Conservation (phyloP, 1,139 yeast genomes). For the Pneumocystis murina region DNA sequence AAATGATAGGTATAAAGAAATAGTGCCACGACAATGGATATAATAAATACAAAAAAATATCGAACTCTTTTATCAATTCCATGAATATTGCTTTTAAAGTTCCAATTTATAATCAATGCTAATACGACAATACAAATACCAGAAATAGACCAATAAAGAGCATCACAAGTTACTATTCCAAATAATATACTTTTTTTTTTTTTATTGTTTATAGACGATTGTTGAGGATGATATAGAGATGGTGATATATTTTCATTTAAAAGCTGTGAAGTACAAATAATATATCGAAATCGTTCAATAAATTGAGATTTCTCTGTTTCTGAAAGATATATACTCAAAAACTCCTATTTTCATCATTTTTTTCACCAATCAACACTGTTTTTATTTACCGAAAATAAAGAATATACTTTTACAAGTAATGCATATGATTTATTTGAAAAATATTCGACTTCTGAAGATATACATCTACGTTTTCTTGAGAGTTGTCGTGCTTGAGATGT, state of each 20-base stretch:
- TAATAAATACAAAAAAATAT: constrained; percentile 18
- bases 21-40: constrained; percentile 10
- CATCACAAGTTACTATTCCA: constrained; percentile 14
- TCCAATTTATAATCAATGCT: constrained; percentile 22
- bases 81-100: constrained; percentile 8
- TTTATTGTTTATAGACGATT: background rate
- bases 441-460: background rate
- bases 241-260: constrained; percentile 23
- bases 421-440: background rate
- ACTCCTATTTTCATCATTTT: constrained; percentile 9
- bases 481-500: background rate
- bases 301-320: constrained; percentile 24
- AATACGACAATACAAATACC: constrained; percentile 27
- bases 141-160: constrained; percentile 23
- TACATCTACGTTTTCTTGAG: background rate
- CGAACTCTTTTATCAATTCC: constrained; percentile 5
- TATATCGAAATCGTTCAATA: constrained; percentile 33
- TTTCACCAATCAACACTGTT: background rate
- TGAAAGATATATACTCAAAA: constrained; percentile 16
- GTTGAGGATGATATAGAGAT: constrained; percentile 11
- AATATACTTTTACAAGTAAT: background rate
- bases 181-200: constrained; percentile 1
- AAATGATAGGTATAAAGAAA: constrained; percentile 17
- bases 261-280: constrained; percentile 30
- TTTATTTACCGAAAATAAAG: background rate